These are phyloP conservation scores for Neckera pumila DNA, from an alignment of 225 moss, liverwort and hornwort species.

Conservation along the genomic window DNA sequence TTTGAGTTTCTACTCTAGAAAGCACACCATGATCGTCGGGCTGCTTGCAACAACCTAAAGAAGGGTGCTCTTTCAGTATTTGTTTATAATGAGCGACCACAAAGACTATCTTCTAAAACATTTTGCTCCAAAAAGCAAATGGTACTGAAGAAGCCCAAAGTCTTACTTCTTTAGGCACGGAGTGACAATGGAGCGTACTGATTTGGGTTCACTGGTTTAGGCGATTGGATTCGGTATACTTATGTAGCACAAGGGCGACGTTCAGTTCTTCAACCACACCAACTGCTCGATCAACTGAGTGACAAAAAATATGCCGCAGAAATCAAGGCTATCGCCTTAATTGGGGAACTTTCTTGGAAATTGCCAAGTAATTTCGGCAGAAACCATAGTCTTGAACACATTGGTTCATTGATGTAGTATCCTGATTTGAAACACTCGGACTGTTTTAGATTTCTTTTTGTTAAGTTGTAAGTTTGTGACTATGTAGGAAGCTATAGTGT, in stretches of 20 bases:
- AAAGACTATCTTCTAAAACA: too few species aligned
- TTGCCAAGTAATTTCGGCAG: constrained; percentile 32
- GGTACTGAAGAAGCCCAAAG: neutral
- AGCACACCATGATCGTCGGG: too few species aligned
- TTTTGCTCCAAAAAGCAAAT: neutral
- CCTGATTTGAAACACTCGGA: neutral
- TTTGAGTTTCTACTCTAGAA: too few species aligned
- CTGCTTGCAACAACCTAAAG: too few species aligned
- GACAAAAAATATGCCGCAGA: neutral
- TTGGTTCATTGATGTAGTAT: neutral
- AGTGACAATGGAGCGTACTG: neutral
- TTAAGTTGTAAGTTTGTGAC: neutral
- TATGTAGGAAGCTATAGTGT: constrained; percentile 55
- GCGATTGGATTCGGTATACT: constrained; percentile 6
- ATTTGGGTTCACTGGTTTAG: neutral
- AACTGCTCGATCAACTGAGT: constrained; percentile 34
- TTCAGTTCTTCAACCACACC: constrained; percentile 51
- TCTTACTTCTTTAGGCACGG: neutral
- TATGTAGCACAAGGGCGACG: constrained; percentile 39
- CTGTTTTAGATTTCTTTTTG: neutral
- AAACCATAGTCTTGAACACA: neutral
- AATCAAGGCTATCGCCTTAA: constrained; percentile 18
- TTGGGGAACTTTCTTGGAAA: constrained; percentile 38
- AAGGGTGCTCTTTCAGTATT: too few species aligned
- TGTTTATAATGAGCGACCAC: too few species aligned